Conservation (phyloP, 164 flowering plant species). For the Brasenia schreberi region DNA sequence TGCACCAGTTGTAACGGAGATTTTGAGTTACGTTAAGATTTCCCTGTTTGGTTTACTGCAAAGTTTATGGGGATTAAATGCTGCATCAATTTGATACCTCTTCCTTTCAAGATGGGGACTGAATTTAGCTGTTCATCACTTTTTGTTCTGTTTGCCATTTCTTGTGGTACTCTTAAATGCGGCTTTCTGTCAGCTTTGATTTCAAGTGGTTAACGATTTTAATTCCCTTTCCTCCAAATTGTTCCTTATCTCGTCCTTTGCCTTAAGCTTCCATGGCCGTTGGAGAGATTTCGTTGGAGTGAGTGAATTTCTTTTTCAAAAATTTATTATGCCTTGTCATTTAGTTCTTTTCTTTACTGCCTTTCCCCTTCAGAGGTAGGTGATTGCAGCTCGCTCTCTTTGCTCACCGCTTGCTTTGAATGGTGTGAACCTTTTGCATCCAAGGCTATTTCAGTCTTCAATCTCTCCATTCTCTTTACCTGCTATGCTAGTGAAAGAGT, state of each 20-base stretch:
- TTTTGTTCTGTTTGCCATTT: neutral
- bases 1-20: neutral
- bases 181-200: neutral
- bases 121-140: neutral
- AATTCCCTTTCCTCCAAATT: neutral
- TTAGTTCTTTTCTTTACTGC: neutral
- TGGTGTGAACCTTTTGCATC: neutral
- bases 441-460: neutral
- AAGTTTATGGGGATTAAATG: neutral
- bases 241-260: neutral
- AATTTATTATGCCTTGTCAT: neutral
- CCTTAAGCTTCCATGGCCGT: neutral
- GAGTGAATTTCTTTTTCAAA: neutral
- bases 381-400: neutral
- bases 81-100: neutral
- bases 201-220: neutral
- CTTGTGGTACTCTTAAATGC: neutral
- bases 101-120: neutral
- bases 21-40: neutral
- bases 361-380: neutral
- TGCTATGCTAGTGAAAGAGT: neutral
- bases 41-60: neutral
- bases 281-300: too few relatives aligned
- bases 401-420: neutral
- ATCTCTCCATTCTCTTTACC: neutral